These are phyloP conservation scores for Hirsutella minnesotensis DNA, from an alignment of 2,329 filamentous ascomycete genomes.

Conservation along the genomic window DNA sequence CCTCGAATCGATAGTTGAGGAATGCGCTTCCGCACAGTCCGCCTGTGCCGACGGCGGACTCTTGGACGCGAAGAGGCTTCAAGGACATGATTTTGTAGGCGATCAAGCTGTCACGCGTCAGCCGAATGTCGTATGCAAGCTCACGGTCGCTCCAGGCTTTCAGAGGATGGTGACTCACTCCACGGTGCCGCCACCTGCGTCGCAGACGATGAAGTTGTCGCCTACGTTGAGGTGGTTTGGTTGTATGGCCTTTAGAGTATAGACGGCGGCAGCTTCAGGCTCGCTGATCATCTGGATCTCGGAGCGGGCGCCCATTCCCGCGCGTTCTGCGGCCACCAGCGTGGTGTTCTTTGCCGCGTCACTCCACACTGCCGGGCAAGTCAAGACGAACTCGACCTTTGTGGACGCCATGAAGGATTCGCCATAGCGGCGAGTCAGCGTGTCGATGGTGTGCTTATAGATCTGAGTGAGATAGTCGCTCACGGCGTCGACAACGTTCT, in stretches of 20 bases:
- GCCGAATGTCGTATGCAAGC: no score
- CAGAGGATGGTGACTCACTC: constrained; percentile 35
- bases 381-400: constrained; percentile 67
- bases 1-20: constrained; percentile 70
- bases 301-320: constrained; percentile 61
- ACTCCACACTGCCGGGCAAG: constrained; percentile 74
- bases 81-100: constrained; percentile 71
- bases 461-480: constrained; percentile 70
- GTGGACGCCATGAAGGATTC: constrained; percentile 68
- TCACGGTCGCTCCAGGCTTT: background rate
- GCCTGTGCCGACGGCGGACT: constrained; percentile 69
- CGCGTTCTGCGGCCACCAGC: constrained; percentile 62
- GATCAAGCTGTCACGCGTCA: constrained; percentile 42
- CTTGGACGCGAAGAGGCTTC: constrained; percentile 60
- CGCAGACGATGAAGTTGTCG: constrained; percentile 52
- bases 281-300: constrained; percentile 72
- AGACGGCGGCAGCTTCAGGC: constrained; percentile 69
- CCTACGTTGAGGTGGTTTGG: constrained; percentile 61
- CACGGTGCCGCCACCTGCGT: constrained; percentile 53
- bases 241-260: constrained; percentile 68
- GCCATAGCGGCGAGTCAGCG: constrained; percentile 60
- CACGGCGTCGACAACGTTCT: constrained; percentile 69
- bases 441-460: constrained; percentile 69
- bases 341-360: constrained; percentile 80
- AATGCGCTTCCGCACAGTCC: constrained; percentile 70